Conservation (phyloP, 2,329 filamentous ascomycete genomes). For the Furcasterigmium sp. region DNA sequence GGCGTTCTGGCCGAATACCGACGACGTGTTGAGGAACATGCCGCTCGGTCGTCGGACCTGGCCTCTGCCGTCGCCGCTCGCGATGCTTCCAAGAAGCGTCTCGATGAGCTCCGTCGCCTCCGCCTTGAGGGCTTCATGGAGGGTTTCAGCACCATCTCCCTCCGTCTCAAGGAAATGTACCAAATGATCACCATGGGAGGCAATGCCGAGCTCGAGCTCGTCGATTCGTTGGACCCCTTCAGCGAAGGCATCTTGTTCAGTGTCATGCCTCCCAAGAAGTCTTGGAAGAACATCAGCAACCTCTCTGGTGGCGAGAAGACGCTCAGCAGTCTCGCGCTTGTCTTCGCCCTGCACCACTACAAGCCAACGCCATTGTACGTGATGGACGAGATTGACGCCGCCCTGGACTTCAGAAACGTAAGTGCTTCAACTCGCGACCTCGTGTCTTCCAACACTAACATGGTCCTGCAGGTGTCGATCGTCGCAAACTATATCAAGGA, state of each 20-base stretch:
- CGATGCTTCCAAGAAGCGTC: constrained; percentile 84
- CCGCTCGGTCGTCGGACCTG: constrained; percentile 76
- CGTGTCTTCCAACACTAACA: constrained; percentile 4
- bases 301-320: constrained; percentile 97
- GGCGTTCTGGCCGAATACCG: constrained; percentile 86
- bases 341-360: constrained; percentile 98
- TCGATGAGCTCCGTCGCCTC: constrained; percentile 84
- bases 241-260: constrained; percentile 94
- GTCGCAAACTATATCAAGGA: constrained; percentile 99
- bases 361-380: constrained; percentile 97
- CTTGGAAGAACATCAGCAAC: constrained; percentile 99
- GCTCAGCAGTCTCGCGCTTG: constrained; percentile 81
- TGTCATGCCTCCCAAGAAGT: constrained; percentile 99
- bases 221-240: constrained; percentile 94
- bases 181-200: constrained; percentile 99
- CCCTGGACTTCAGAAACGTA: constrained; percentile 95
- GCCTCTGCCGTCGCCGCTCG: constrained; percentile 70
- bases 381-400: constrained; percentile 99
- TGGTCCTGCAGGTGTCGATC: constrained; percentile 71
- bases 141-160: constrained; percentile 88
- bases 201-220: constrained; percentile 94
- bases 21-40: constrained; percentile 77
- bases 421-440: constrained; percentile 33
- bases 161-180: constrained; percentile 98
- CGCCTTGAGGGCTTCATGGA: constrained; percentile 98